phyloP scores from a whole-genome alignment of 2,329 filamentous ascomycete genomes.

The Hymenotorrendiella dingleyae region DNA sequence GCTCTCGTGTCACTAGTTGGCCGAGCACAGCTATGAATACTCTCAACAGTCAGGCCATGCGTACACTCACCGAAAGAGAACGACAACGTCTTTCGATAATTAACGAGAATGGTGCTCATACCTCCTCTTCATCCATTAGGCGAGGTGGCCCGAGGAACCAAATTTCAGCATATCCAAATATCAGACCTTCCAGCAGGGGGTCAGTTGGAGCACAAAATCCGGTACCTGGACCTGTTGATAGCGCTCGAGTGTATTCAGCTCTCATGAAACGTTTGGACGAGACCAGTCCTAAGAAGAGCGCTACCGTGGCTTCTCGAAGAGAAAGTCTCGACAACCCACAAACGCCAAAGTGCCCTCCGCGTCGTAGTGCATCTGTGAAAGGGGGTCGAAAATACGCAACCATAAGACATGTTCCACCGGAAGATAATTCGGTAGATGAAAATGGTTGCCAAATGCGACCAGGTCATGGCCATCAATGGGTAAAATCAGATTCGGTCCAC shows the following conservation, averaged over 20 bases:
- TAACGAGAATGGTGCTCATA: constrained; percentile 46
- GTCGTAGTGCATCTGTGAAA: constrained; percentile 15
- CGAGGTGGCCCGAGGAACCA: constrained; percentile 26
- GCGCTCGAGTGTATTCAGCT: constrained; percentile 56
- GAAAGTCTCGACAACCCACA: constrained; percentile 16
- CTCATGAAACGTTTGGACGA: constrained; percentile 51
- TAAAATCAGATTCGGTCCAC: constrained; percentile 8
- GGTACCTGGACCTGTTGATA: constrained; percentile 38
- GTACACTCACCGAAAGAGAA: constrained; percentile 37
- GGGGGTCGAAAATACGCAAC: constrained; percentile 23
- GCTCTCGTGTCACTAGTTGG: constrained; percentile 69
- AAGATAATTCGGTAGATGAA: constrained; percentile 4
- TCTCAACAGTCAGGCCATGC: constrained; percentile 35
- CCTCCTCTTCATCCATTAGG: constrained; percentile 35
- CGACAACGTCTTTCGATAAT: constrained; percentile 58
- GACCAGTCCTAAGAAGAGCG: constrained; percentile 29
- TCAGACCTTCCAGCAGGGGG: constrained; percentile 16
- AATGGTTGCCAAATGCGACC: neutral
- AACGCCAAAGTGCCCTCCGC: constrained; percentile 5
- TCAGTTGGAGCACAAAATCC: constrained; percentile 8
- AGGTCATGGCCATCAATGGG: constrained; percentile 12
- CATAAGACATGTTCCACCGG: constrained; percentile 16
- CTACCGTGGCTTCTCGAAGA: constrained; percentile 15
- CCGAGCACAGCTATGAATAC: constrained; percentile 55
- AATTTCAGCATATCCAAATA: constrained; percentile 22